Percentiles rank a stretch among this genome's conserved stretches.
phyloP scores from a whole-genome alignment of 768 basidiomycete species.

The Gyrodon lividus region DNA sequence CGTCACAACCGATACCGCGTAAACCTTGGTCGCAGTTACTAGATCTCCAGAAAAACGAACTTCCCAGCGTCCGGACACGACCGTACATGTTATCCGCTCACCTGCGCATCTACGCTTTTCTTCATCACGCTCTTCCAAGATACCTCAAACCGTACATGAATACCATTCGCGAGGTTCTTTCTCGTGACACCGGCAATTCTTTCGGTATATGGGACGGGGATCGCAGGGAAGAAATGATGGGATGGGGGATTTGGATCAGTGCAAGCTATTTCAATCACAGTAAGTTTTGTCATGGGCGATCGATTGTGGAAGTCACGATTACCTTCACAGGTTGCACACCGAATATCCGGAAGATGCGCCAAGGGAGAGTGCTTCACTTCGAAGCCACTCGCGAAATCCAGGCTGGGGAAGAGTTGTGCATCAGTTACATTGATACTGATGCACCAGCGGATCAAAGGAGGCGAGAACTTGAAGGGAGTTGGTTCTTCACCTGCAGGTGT shows the following conservation, averaged over 20 bases:
- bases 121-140: constrained; percentile 38
- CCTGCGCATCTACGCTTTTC: constrained; percentile 53
- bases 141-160: constrained; percentile 37
- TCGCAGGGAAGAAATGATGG: constrained; percentile 54
- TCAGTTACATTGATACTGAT: constrained; percentile 48
- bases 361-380: constrained; percentile 47
- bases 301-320: neutral
- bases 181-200: constrained; percentile 62
- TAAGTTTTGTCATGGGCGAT: constrained; percentile 23
- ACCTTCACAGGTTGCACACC: constrained; percentile 47
- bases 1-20: neutral
- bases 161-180: constrained; percentile 52
- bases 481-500: constrained; percentile 59
- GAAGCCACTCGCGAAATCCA: constrained; percentile 42
- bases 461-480: constrained; percentile 43
- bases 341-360: constrained; percentile 47
- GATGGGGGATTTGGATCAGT: constrained; percentile 60
- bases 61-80: constrained; percentile 42
- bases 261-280: constrained; percentile 73
- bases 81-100: constrained; percentile 53
- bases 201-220: constrained; percentile 68
- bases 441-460: constrained; percentile 36
- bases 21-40: constrained; percentile 49
- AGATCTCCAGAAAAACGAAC: constrained; percentile 57
- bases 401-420: constrained; percentile 56